Evolutionary conservation across 441 rosid species (phyloP).

Genomic region (Pelargonium myrrhifolium): DNA sequence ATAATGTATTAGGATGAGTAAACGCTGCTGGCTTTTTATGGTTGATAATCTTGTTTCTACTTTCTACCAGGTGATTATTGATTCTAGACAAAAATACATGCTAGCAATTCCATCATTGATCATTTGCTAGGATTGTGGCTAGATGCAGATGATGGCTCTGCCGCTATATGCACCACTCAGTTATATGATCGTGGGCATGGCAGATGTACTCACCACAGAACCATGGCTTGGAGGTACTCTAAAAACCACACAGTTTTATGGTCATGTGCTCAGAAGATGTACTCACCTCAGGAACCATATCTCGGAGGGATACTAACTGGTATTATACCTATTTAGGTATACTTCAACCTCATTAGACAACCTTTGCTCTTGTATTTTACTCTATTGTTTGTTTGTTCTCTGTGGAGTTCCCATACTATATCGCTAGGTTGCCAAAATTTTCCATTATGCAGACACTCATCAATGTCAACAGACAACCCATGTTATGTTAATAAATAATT

Average conservation of each 20-base stretch:
- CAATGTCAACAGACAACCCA: constrained; percentile 1
- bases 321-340: neutral
- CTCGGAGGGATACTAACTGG: constrained; percentile 2
- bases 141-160: constrained; percentile 1
- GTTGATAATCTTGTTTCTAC: constrained; percentile 1
- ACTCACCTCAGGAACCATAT: neutral
- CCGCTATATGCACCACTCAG: too few relatives aligned
- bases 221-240: too few relatives aligned
- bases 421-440: neutral
- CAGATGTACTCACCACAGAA: too few relatives aligned
- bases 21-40: neutral
- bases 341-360: constrained; percentile 6
- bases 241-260: neutral
- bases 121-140: neutral
- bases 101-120: neutral
- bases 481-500: neutral
- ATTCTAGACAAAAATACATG: neutral
- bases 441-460: neutral
- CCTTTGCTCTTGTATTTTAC: constrained; percentile 1
- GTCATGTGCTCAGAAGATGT: neutral
- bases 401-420: neutral
- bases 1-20: neutral
- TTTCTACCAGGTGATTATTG: neutral
- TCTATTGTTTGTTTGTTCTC: constrained; percentile 7
- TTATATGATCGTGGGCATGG: too few relatives aligned